These are phyloP conservation scores for Plasmodium knowlesi DNA, from an alignment of 169 alveolate species.

Conservation along the genomic window DNA sequence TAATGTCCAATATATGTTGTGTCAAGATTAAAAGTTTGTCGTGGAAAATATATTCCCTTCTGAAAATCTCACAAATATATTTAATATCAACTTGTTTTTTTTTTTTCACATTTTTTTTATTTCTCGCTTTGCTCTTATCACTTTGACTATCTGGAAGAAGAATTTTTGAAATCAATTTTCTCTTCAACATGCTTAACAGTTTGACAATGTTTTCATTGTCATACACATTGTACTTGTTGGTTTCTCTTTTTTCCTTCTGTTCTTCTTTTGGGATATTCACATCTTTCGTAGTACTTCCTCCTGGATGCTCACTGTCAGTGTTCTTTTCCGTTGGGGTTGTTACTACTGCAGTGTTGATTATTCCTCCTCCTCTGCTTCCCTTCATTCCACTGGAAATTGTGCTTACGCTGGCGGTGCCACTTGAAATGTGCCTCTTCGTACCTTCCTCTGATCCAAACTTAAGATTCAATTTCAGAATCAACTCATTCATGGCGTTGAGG, in stretches of 20 bases:
- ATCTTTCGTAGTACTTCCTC: not conserved
- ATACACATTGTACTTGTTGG: not conserved
- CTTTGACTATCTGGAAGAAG: constrained; percentile 39
- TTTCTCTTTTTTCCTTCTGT: not conserved
- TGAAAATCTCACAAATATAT: constrained; percentile 55
- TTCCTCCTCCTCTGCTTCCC: not conserved
- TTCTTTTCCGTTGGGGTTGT: not conserved
- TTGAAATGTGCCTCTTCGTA: not conserved
- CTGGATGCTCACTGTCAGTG: not conserved
- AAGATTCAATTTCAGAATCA: not conserved
- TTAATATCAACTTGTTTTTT: constrained; percentile 66
- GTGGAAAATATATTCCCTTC: constrained; percentile 38
- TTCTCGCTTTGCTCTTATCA: constrained; percentile 57
- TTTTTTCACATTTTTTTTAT: constrained; percentile 53
- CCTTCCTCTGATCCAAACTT: constrained; percentile 19
- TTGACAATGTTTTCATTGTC: constrained; percentile 30
- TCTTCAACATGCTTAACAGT: constrained; percentile 34
- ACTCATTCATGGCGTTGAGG: constrained; percentile 33
- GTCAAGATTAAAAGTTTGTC: constrained; percentile 38
- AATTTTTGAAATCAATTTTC: constrained; percentile 21
- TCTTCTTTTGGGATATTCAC: not conserved
- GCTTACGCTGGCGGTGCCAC: not conserved
- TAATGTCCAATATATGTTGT: constrained; percentile 62
- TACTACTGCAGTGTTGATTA: not conserved
- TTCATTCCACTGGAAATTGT: not conserved